Evolutionary conservation across 2,329 filamentous ascomycete species (phyloP).

Genomic region (Colletotrichum incanum): DNA sequence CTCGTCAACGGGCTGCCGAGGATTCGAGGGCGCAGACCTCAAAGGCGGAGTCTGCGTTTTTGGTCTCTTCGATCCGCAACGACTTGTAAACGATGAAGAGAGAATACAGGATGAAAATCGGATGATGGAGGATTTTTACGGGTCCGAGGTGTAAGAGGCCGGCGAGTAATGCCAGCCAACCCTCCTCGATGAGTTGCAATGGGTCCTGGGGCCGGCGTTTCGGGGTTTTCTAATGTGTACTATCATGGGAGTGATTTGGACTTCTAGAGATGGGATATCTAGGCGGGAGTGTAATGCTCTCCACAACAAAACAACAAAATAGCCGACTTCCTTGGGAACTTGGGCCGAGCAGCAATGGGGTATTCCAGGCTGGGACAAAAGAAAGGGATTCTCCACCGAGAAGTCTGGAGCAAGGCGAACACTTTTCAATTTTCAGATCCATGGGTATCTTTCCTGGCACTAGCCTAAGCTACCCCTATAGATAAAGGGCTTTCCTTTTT

Average conservation of each 20-base stretch:
- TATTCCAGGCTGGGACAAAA: neutral
- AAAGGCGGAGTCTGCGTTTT: constrained; percentile 1
- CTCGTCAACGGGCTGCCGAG: constrained; percentile 37
- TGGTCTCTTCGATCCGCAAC: constrained; percentile 16
- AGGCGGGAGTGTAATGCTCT: neutral
- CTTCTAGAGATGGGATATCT: neutral
- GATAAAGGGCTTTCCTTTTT: no score
- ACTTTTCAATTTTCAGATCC: neutral
- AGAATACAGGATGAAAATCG: neutral
- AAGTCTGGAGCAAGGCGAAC: neutral
- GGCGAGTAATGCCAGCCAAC: neutral
- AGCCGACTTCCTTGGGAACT: neutral
- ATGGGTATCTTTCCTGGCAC: neutral
- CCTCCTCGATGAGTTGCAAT: neutral
- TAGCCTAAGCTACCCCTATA: neutral
- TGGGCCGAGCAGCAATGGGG: neutral
- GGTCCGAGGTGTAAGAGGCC: no score
- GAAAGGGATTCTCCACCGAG: neutral
- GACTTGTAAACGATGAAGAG: constrained; percentile 1
- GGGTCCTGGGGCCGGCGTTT: neutral
- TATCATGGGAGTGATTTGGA: no score
- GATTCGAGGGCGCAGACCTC: constrained; percentile 13
- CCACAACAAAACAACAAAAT: no score
- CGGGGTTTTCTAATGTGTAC: neutral
- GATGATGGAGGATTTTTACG: neutral